Base-by-base conservation (phyloP, 2,329 filamentous ascomycete genomes). In the Sporothrix curviconia region DNA sequence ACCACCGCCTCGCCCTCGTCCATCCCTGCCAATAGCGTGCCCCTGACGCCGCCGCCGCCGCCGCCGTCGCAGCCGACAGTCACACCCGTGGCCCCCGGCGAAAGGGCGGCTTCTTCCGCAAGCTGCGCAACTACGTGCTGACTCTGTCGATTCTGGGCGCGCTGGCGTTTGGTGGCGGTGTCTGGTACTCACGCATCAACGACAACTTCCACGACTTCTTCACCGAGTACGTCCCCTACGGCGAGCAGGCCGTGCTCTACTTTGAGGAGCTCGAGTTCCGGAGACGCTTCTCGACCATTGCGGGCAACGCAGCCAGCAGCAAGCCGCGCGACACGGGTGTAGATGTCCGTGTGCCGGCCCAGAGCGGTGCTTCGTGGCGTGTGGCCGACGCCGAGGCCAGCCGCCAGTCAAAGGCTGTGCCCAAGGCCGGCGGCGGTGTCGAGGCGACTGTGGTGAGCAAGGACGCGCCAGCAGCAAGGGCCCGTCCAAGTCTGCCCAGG, bases 121-220 rank as follows among this genome's bases (percentile, higher is more conserved):
- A 88, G 59, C 82, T 96, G 69, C 82, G 89, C 66, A 86, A 86
- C 69, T 86, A 91, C 69, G 74, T 96, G 58, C 74, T 92, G 63
- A 89, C 88, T 56, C 73, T 96, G 50, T 75, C 92, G 61, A 73
- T 96, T 44, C 81, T 96, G 28, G 85, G 88, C 25, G 83, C 84
- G 6, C 73, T 95, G 44, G 85, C 87, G 39, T 99, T 96, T 67
- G 89, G 82, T 57, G 91, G 91, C 63, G 91, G 92, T 64, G 86
- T 96, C 56, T 96, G 89, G 79, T 94, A 95, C 73, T 92, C 94
- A 56, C 84, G 95, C 63, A 81, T 94, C 72, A 95, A 87, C 69
- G 94, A 99, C 78, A 96, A 90, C 75, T 99, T 97, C 81, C 92
- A 99, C 75, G 94, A 99, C 73, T 69, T 96, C 78, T 99, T 99